Percentiles rank a stretch among this genome's conserved stretches.
phyloP scores from a whole-genome alignment of 768 basidiomycete species.

The Rhizopogon vinicolor region DNA sequence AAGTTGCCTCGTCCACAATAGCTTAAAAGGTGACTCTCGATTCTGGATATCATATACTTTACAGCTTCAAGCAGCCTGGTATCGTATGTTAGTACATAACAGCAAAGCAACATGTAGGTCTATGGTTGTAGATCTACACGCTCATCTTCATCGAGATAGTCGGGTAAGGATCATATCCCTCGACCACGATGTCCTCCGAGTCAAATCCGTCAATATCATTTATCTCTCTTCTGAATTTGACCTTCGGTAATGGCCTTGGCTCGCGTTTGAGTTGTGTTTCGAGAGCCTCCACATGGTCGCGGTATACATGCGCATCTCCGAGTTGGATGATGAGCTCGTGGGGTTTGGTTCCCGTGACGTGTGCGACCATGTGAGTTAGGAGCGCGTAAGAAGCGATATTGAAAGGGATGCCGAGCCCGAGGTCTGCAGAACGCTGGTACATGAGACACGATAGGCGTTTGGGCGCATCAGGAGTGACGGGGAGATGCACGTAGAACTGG shows the following conservation, averaged over 20 bases:
- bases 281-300: slow-evolving; percentile 87
- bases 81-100: background rate
- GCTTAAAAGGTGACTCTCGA: too few species aligned
- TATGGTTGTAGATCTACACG: slow-evolving; percentile 38
- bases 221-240: slow-evolving; percentile 67
- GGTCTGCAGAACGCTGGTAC: slow-evolving; percentile 97
- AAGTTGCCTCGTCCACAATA: too few species aligned
- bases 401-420: slow-evolving; percentile 97
- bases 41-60: background rate
- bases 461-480: slow-evolving; percentile 44
- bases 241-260: slow-evolving; percentile 79
- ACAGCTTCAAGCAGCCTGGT: background rate
- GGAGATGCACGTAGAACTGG: slow-evolving; percentile 96
- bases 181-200: slow-evolving; percentile 77
- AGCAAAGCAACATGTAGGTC: background rate
- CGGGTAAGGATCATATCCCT: slow-evolving; percentile 82
- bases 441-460: slow-evolving; percentile 89
- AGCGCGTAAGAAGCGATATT: slow-evolving; percentile 99
- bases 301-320: slow-evolving; percentile 96
- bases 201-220: slow-evolving; percentile 76
- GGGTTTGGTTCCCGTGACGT: slow-evolving; percentile 79
- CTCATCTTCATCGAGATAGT: slow-evolving; percentile 96
- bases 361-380: slow-evolving; percentile 97
- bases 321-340: slow-evolving; percentile 93
- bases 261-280: slow-evolving; percentile 72